Percentiles rank a stretch among this genome's conserved stretches.
Evolutionary conservation across 2,329 filamentous ascomycete species (phyloP).

Genomic region (Neonectria punicea): DNA sequence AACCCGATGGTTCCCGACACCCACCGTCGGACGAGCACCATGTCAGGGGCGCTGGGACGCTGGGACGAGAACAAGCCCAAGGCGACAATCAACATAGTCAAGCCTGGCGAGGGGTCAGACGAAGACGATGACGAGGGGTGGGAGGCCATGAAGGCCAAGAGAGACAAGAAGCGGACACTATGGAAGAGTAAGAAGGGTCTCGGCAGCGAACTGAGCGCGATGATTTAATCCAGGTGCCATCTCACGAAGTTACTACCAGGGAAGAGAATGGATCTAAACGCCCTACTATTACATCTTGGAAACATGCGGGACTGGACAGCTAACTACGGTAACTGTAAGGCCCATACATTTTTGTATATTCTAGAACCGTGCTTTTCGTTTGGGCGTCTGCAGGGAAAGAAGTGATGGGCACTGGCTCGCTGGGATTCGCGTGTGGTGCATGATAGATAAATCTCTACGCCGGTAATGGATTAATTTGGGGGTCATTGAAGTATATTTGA

Average conservation of each 20-base stretch:
- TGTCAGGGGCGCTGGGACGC: constrained; percentile 47
- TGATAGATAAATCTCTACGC: constrained; percentile 45
- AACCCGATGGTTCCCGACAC: constrained; percentile 42
- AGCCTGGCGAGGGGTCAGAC: constrained; percentile 53
- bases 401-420: constrained; percentile 38
- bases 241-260: constrained; percentile 34
- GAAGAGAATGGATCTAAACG: constrained; percentile 42
- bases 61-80: constrained; percentile 47
- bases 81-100: constrained; percentile 52
- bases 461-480: constrained; percentile 46
- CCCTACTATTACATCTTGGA: constrained; percentile 42
- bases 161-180: constrained; percentile 73
- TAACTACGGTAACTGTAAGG: constrained; percentile 27
- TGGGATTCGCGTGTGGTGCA: constrained; percentile 41
- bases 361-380: constrained; percentile 41
- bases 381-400: constrained; percentile 44
- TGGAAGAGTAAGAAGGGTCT: constrained; percentile 72
- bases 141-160: constrained; percentile 76
- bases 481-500: constrained; percentile 29
- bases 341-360: constrained; percentile 44
- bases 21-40: constrained; percentile 49
- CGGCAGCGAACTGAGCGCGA: constrained; percentile 58
- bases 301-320: constrained; percentile 38
- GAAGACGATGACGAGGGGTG: constrained; percentile 76
- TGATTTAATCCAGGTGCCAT: constrained; percentile 51